Evolutionary conservation across 495 filamentous ascomycete species (phyloP).

Genomic region (Podospora anserina): DNA sequence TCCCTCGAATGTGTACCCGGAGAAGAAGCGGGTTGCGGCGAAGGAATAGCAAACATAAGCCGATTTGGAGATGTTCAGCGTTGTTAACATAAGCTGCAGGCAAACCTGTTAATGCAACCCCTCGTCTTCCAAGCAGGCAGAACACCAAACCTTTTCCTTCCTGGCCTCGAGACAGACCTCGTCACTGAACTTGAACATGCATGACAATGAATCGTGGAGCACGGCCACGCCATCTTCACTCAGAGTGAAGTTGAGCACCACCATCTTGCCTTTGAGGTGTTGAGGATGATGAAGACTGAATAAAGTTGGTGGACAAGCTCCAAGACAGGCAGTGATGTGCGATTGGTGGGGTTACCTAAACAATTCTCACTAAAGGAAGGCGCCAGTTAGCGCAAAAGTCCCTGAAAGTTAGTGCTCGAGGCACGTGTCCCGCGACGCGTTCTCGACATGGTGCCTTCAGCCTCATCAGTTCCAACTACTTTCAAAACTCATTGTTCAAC

Average conservation of each 20-base stretch:
- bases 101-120: not conserved
- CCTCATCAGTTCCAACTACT: too few species aligned
- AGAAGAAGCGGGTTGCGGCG: constrained; percentile 73
- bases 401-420: not conserved
- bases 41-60: constrained; percentile 83
- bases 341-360: not conserved
- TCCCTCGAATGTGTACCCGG: constrained; percentile 64
- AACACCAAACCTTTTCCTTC: constrained; percentile 56
- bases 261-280: constrained; percentile 16
- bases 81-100: constrained; percentile 69
- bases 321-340: not conserved
- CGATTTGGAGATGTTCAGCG: constrained; percentile 89
- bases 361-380: not conserved
- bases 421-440: too few species aligned
- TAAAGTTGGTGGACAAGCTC: not conserved
- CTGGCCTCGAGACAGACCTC: constrained; percentile 81
- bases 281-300: not conserved
- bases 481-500: too few species aligned
- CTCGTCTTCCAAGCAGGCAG: not conserved
- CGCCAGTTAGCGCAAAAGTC: not conserved
- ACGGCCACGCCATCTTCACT: constrained; percentile 67
- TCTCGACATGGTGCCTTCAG: too few species aligned
- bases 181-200: constrained; percentile 90
- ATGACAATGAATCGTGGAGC: constrained; percentile 80
- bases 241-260: constrained; percentile 71